Evolutionary conservation across 176 grass and related monocot genomes (phyloP).

Genomic region (Bromus sterilis): DNA sequence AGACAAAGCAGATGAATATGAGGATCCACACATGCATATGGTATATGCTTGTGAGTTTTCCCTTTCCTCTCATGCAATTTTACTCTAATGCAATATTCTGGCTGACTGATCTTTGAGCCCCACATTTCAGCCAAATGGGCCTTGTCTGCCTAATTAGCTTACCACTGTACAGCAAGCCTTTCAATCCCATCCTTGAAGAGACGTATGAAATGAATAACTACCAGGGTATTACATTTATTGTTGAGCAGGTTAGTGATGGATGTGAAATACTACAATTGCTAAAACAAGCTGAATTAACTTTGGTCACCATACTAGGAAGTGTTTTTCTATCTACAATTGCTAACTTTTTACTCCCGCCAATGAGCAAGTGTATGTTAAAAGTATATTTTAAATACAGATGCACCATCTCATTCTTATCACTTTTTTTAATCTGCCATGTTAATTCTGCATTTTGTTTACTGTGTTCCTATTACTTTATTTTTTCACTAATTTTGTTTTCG

Average conservation of each 20-base stretch:
- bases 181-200: slow-evolving; percentile 94
- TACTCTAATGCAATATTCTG: neutral
- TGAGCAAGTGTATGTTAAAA: neutral
- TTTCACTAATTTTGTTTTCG: neutral
- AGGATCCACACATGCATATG: slow-evolving; percentile 84
- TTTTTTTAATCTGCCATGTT: neutral
- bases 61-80: neutral
- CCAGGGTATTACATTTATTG: slow-evolving; percentile 67
- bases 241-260: slow-evolving; percentile 63
- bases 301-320: too few species aligned
- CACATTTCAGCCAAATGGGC: slow-evolving; percentile 80
- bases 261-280: neutral
- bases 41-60: slow-evolving; percentile 72
- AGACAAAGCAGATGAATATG: slow-evolving; percentile 91
- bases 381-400: neutral
- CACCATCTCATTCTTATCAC: neutral
- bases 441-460: neutral
- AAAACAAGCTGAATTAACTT: slow-evolving; percentile 10
- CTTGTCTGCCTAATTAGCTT: slow-evolving; percentile 68
- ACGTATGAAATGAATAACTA: slow-evolving; percentile 91
- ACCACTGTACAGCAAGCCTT: slow-evolving; percentile 85
- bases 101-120: slow-evolving; percentile 12
- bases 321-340: too few species aligned
- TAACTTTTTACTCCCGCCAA: neutral
- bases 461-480: neutral